A percentile compares a stretch with the other conserved stretches of the same genome.
Evolutionary conservation across 176 grass and related monocot species (phyloP).

Genomic region (Rhipidocladum racemiflorum): DNA sequence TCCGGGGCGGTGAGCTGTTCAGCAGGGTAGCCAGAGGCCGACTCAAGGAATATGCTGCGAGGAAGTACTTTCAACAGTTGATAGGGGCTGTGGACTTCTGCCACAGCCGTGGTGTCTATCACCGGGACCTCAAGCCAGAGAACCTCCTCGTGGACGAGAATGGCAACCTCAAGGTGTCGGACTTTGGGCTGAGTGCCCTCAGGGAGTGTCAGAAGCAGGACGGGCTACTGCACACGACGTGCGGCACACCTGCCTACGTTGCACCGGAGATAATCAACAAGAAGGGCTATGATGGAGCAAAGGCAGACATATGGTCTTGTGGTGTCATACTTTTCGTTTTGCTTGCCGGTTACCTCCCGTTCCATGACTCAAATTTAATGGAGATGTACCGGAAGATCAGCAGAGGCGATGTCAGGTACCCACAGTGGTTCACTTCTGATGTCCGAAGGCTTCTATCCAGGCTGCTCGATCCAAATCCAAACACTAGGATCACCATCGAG

Average conservation of each 20-base stretch:
- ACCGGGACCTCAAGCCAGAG: conserved; percentile 87
- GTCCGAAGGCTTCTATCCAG: conserved; percentile 50
- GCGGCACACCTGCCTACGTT: conserved; percentile 82
- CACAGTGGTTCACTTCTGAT: conserved; percentile 64
- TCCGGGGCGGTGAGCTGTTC: conserved; percentile 78
- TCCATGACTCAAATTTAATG: conserved; percentile 81
- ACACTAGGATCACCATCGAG: conserved; percentile 61
- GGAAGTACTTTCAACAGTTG: conserved; percentile 77
- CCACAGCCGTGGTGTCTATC: conserved; percentile 85
- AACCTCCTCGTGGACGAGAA: conserved; percentile 84
- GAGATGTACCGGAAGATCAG: conserved; percentile 92
- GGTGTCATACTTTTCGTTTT: conserved; percentile 87
- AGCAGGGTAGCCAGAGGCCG: conserved; percentile 54
- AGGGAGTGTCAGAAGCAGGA: conserved; percentile 69
- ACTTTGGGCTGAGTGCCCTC: conserved; percentile 74
- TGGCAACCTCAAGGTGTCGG: conserved; percentile 81
- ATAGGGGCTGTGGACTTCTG: conserved; percentile 80
- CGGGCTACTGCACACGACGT: conserved; percentile 72
- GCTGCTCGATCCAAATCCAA: conserved; percentile 73
- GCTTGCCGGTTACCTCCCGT: conserved; percentile 78
- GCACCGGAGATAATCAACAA: conserved; percentile 85
- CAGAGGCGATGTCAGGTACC: conserved; percentile 66
- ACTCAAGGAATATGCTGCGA: conserved; percentile 60
- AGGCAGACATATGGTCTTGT: conserved; percentile 92
- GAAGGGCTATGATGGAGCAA: conserved; percentile 81